phyloP scores from a whole-genome alignment of 2,329 filamentous ascomycete genomes.

The Hysterium pulicare region DNA sequence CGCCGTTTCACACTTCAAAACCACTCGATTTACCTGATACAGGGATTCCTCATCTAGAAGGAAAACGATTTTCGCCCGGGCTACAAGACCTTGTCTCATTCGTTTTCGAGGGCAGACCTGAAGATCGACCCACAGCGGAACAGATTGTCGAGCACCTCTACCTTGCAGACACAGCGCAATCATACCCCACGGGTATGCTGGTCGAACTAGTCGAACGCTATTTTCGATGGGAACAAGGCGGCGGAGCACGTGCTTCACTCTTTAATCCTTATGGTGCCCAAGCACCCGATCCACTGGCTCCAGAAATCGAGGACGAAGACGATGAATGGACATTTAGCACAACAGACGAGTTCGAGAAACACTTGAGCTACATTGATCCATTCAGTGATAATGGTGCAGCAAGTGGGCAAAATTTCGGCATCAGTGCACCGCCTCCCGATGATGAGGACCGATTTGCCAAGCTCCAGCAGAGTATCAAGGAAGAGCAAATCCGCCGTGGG shows the following conservation, averaged over 20 bases:
- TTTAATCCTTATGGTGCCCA: slow-evolving; percentile 59
- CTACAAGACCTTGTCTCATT: slow-evolving; percentile 70
- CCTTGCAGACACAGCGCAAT: slow-evolving; percentile 59
- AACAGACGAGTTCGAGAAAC: slow-evolving; percentile 57
- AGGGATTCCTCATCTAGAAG: slow-evolving; percentile 64
- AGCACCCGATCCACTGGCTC: slow-evolving; percentile 50
- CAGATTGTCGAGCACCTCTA: slow-evolving; percentile 68
- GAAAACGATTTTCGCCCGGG: slow-evolving; percentile 65
- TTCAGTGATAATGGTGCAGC: slow-evolving; percentile 33
- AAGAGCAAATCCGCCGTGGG: slow-evolving; percentile 56
- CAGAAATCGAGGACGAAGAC: slow-evolving; percentile 40
- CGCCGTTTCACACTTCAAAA: slow-evolving; percentile 58
- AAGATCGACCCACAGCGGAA: slow-evolving; percentile 66
- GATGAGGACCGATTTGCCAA: slow-evolving; percentile 31
- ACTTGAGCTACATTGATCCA: slow-evolving; percentile 45
- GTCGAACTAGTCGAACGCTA: slow-evolving; percentile 67
- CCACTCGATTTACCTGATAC: slow-evolving; percentile 40
- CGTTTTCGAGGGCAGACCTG: slow-evolving; percentile 67
- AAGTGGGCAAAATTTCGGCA: slow-evolving; percentile 33
- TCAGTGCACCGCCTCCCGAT: slow-evolving; percentile 34
- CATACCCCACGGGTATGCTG: slow-evolving; percentile 63
- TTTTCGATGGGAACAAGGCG: slow-evolving; percentile 71
- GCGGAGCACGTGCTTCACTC: slow-evolving; percentile 65
- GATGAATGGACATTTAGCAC: slow-evolving; percentile 66
- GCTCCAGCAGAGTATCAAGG: slow-evolving; percentile 51